These are phyloP conservation scores for Penicillium crustosum DNA, from an alignment of 2,329 filamentous ascomycete species.

Conservation along the genomic window DNA sequence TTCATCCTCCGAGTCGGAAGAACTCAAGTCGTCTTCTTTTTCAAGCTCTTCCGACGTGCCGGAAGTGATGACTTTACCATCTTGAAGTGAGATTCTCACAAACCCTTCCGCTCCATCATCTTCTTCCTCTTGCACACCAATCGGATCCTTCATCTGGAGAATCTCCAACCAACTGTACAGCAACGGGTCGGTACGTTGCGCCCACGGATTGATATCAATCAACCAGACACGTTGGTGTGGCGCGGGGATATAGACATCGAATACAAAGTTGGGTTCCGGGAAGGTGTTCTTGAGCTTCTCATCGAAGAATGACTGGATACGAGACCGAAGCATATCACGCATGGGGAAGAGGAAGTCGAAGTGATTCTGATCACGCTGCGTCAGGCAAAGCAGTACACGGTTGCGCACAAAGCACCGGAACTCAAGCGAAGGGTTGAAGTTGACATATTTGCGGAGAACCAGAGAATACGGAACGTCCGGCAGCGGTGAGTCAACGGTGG, in stretches of 20 bases:
- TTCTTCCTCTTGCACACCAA: slow-evolving; percentile 37
- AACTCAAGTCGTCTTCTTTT: slow-evolving; percentile 32
- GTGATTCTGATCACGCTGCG: slow-evolving; percentile 85
- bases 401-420: slow-evolving; percentile 94
- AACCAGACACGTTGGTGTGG: slow-evolving; percentile 75
- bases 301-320: slow-evolving; percentile 75
- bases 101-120: slow-evolving; percentile 33
- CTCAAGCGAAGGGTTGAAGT: slow-evolving; percentile 84
- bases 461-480: slow-evolving; percentile 70
- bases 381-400: slow-evolving; percentile 74
- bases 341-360: slow-evolving; percentile 78
- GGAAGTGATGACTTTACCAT: slow-evolving; percentile 19
- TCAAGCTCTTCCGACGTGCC: slow-evolving; percentile 25
- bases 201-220: slow-evolving; percentile 96
- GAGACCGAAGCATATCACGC: slow-evolving; percentile 63
- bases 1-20: slow-evolving; percentile 34
- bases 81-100: slow-evolving; percentile 37
- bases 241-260: slow-evolving; percentile 87
- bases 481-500: slow-evolving; percentile 14
- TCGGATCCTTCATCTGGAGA: slow-evolving; percentile 61
- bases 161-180: slow-evolving; percentile 90
- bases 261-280: slow-evolving; percentile 78
- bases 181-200: slow-evolving; percentile 79
- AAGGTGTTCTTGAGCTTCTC: slow-evolving; percentile 73
- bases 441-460: slow-evolving; percentile 83